Evolutionary conservation across 2,329 filamentous ascomycete species (phyloP).

Genomic region (Rutstroemia sydowiana): DNA sequence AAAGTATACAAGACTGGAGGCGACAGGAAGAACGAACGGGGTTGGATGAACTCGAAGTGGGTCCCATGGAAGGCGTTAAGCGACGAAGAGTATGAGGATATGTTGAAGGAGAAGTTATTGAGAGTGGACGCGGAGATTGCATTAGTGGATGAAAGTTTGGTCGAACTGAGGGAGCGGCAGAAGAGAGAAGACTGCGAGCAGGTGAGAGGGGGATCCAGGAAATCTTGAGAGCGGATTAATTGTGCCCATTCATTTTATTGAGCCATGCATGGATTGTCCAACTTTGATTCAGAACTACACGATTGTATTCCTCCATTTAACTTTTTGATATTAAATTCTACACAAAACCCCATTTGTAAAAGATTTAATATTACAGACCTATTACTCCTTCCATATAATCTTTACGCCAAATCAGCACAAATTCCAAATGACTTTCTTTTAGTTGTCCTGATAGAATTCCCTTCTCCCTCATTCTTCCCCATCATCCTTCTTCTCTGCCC

Average conservation of each 20-base stretch:
- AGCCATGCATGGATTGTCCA: no score
- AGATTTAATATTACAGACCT: neutral
- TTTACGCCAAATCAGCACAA: neutral
- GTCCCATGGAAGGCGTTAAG: conserved; percentile 63
- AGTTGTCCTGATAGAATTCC: conserved; percentile 1
- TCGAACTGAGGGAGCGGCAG: conserved; percentile 23
- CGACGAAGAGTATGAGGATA: conserved; percentile 64
- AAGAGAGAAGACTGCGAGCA: neutral
- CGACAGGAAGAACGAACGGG: conserved; percentile 23
- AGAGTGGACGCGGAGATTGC: conserved; percentile 70
- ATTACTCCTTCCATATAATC: neutral
- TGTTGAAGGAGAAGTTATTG: conserved; percentile 65
- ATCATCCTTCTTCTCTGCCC: conserved; percentile 31
- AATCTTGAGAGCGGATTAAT: no score
- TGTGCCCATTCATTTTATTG: no score
- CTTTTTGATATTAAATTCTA: neutral
- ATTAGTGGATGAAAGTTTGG: conserved; percentile 69
- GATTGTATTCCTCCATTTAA: neutral
- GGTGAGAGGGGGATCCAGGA: neutral
- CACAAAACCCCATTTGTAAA: neutral
- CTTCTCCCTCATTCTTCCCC: neutral
- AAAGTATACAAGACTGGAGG: conserved; percentile 26
- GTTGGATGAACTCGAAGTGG: conserved; percentile 53
- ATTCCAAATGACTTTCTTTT: no score
- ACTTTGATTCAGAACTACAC: no score